phyloP scores from a whole-genome alignment of 176 grass and related monocot genomes.

The Lolium rigidum region DNA sequence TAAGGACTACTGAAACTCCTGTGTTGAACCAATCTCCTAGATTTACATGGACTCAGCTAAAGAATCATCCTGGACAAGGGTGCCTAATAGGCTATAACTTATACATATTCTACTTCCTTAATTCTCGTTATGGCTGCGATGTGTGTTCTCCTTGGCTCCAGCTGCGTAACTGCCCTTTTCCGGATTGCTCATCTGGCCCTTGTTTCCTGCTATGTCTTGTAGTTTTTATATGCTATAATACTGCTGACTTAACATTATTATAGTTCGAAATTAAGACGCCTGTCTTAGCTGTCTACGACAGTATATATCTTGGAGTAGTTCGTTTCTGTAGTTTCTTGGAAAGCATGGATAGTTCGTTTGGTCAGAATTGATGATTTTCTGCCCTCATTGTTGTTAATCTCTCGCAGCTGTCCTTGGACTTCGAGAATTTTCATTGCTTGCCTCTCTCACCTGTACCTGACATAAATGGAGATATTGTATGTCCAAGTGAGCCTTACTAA shows the following conservation, averaged over 20 bases:
- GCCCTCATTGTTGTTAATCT: conserved; percentile 38
- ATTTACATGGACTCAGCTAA: conserved; percentile 2
- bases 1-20: conserved; percentile 5
- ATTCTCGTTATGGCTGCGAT: neutral
- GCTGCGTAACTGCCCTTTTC: neutral
- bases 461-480: conserved; percentile 86
- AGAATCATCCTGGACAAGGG: neutral
- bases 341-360: conserved; percentile 2
- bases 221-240: neutral
- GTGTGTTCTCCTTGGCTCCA: conserved; percentile 2
- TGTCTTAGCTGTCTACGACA: neutral
- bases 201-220: conserved; percentile 20
- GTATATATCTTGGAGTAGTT: neutral
- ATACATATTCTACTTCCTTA: neutral
- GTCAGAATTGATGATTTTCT: conserved; percentile 36
- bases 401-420: conserved; percentile 78
- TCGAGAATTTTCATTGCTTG: conserved; percentile 86
- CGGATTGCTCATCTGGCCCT: neutral
- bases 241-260: neutral
- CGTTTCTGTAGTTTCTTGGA: conserved; percentile 27
- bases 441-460: conserved; percentile 72
- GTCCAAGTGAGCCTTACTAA: conserved; percentile 51
- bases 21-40: conserved; percentile 6
- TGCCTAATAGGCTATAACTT: conserved; percentile 10
- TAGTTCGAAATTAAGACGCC: neutral